Evolutionary conservation across 2,329 filamentous ascomycete genomes (phyloP).

Genomic region (Fusarium nisikadoi): DNA sequence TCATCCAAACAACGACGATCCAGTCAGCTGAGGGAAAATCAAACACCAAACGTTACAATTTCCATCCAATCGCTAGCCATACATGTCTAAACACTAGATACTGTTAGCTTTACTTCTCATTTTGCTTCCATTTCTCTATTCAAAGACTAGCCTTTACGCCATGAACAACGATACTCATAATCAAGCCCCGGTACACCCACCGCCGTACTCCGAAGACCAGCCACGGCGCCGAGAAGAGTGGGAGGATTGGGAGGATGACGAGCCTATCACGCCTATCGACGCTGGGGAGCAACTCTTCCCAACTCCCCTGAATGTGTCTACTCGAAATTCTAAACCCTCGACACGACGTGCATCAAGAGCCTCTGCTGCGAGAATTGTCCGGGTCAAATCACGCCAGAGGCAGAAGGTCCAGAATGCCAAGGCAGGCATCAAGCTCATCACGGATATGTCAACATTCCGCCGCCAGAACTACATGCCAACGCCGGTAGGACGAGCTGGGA

Average conservation of each 20-base stretch:
- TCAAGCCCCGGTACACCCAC: slow-evolving; percentile 25
- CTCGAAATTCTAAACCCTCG: slow-evolving; percentile 27
- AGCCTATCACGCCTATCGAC: slow-evolving; percentile 54
- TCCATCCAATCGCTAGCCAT: slow-evolving; percentile 4
- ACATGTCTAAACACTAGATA: slow-evolving; percentile 23
- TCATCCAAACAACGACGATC: slow-evolving; percentile 1
- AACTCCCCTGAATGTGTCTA: slow-evolving; percentile 29
- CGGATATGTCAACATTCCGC: slow-evolving; percentile 69
- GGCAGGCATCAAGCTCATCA: slow-evolving; percentile 75
- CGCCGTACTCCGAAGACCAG: slow-evolving; percentile 30
- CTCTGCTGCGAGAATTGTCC: slow-evolving; percentile 55
- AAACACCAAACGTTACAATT: slow-evolving; percentile 22
- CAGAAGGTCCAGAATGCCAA: slow-evolving; percentile 70
- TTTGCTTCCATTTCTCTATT: background rate
- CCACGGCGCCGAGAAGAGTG: slow-evolving; percentile 55
- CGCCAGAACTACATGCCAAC: slow-evolving; percentile 53
- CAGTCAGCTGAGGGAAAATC: slow-evolving; percentile 5
- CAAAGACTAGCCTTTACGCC: slow-evolving; percentile 18
- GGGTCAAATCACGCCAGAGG: slow-evolving; percentile 68
- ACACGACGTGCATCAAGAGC: slow-evolving; percentile 47
- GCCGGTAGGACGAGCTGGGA: slow-evolving; percentile 50
- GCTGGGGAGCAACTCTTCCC: slow-evolving; percentile 50
- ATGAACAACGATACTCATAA: slow-evolving; percentile 29
- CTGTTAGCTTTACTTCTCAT: background rate
- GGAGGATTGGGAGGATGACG: slow-evolving; percentile 66